Evolutionary conservation across 495 filamentous ascomycete genomes (phyloP), one percentile per base, ranked within the genome.

Genomic region (Pyrenopolyporus hunteri): DNA sequence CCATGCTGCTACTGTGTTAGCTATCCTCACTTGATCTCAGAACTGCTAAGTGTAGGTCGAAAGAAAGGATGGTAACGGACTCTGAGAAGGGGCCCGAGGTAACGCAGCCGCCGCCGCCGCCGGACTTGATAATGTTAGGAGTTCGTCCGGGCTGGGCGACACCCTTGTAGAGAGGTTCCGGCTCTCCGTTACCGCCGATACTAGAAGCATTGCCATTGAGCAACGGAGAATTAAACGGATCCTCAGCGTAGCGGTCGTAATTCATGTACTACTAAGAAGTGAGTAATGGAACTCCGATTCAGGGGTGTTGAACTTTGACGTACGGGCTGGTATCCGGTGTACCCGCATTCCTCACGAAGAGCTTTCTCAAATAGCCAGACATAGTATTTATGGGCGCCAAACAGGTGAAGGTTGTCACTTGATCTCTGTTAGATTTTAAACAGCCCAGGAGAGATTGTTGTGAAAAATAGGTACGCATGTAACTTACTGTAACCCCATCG

Each of bases 311-410:
- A 31, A n/a, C 29, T 56, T 13, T 51, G n/a, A 25, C 67, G 6
- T 62, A 70, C 67, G 20, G 72, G 79, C 37, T 81, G 78, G 51
- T 74, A 74, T 26, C 85, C 84, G 3, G 68, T 80, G 54, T 89
- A 91, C 16, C 85, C 85, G 69, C 89, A 91, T 68, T 92, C 87
- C 6, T 85, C 76, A 17, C 84, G 79, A 3, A 91, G 77, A 1
- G 87, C 85, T 68, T 85, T 75, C 73, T 91, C 89, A 65, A 84
- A 90, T 8, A 76, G 72, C 63, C 71, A 84, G 57, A 85, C 77
- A 67, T 83, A 91, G 68, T 89, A 86, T 31, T 85, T 79, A 72
- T 91, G 89, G 74, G 86, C 90, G 5, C 82, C 72, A 26, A 90
- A 77, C 66, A 92, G 83, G 56, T 84, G 81, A 10, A 80, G 82